A percentile compares a stretch with the other conserved stretches of the same genome.
These are phyloP conservation scores for Lecanosticta acicola DNA, from an alignment of 2,329 filamentous ascomycete species.

Conservation along the genomic window DNA sequence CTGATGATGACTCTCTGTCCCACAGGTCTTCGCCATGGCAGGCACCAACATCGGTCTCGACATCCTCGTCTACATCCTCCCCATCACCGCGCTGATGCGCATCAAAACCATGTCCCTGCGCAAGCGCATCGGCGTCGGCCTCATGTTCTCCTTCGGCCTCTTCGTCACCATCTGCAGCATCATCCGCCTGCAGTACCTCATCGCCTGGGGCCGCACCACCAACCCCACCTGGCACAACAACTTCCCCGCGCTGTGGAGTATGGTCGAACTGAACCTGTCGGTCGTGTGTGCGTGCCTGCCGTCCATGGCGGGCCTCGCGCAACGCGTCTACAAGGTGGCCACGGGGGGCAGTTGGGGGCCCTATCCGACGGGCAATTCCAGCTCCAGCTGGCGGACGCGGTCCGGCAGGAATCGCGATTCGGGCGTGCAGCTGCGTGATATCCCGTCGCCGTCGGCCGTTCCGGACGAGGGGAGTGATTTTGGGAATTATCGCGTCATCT, in stretches of 20 bases:
- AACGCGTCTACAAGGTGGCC: not conserved
- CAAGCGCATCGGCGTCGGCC: slow-evolving; percentile 7
- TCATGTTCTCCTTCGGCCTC: slow-evolving; percentile 14
- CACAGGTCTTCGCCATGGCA: slow-evolving; percentile 7
- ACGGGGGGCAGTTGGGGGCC: not conserved
- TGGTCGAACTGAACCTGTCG: slow-evolving; percentile 14
- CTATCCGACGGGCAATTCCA: not conserved
- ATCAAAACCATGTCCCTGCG: slow-evolving; percentile 2
- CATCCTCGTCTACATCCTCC: slow-evolving; percentile 10
- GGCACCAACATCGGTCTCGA: slow-evolving; percentile 11
- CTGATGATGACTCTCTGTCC: no score
- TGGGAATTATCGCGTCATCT: not conserved
- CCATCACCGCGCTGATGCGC: slow-evolving; percentile 10
- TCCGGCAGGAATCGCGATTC: not conserved
- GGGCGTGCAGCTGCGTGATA: not conserved
- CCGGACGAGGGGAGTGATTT: not conserved
- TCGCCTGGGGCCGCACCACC: slow-evolving; percentile 5
- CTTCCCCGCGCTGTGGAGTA: slow-evolving; percentile 14
- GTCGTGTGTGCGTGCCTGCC: slow-evolving; percentile 21
- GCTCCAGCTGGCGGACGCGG: not conserved
- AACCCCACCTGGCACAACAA: slow-evolving; percentile 19
- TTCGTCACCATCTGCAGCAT: slow-evolving; percentile 20
- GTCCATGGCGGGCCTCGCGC: slow-evolving; percentile 10
- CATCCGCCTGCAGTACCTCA: slow-evolving; percentile 10
- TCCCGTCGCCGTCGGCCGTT: not conserved